Conservation (phyloP, 257 asterid species). For the Leonotis leonurus region DNA sequence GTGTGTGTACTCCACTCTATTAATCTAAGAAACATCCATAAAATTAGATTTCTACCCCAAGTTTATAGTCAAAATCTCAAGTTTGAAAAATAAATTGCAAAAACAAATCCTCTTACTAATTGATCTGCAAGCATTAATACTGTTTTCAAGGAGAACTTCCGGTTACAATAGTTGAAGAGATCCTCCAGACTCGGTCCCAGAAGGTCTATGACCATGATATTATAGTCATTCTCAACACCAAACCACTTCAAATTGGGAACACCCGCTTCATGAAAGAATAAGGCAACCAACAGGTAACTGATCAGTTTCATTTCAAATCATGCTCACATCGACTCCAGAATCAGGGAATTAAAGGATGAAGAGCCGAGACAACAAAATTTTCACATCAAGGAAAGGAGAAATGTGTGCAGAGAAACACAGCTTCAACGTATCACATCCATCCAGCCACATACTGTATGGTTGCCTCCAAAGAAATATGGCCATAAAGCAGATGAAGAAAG, state of each 20-base stretch:
- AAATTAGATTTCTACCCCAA: constrained; percentile 7
- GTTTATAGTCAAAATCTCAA: constrained; percentile 14
- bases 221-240: constrained; percentile 78
- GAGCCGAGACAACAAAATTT: too few relatives aligned
- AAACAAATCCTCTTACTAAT: constrained; percentile 44
- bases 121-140: constrained; percentile 94
- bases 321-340: constrained; percentile 9
- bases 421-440: too few relatives aligned
- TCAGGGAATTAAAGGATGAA: too few relatives aligned
- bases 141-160: constrained; percentile 74
- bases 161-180: constrained; percentile 77
- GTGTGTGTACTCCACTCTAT: constrained; percentile 93
- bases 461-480: too few relatives aligned
- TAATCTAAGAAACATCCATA: constrained; percentile 42
- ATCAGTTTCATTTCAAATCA: not conserved
- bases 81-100: constrained; percentile 1
- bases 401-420: too few relatives aligned
- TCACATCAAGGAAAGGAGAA: too few relatives aligned
- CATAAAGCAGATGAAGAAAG: not conserved
- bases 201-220: constrained; percentile 90
- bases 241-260: constrained; percentile 87
- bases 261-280: constrained; percentile 50
- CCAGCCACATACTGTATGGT: constrained; percentile 9
- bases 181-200: constrained; percentile 95
- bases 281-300: constrained; percentile 15